Percentiles rank a stretch among this genome's conserved stretches.
Evolutionary conservation across 2,329 filamentous ascomycete genomes (phyloP).

Genomic region (Colletotrichum sublineola): DNA sequence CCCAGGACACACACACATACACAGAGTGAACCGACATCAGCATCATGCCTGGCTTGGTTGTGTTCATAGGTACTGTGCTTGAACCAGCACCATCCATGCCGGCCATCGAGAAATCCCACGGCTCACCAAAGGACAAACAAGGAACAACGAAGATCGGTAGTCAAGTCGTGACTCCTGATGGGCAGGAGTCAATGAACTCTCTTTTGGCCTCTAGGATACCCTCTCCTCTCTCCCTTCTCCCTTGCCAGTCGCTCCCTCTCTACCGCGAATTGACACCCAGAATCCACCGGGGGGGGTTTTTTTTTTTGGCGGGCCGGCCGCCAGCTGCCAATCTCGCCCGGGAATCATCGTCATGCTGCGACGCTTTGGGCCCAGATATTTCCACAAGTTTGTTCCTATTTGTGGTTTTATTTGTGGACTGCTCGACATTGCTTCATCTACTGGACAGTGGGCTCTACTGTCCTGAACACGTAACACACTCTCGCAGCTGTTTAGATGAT

Average conservation of each 20-base stretch:
- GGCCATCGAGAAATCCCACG: background rate
- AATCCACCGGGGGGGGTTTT: slow-evolving; percentile 2
- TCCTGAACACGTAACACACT: background rate
- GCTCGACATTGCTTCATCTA: slow-evolving; percentile 31
- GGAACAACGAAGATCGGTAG: slow-evolving; percentile 35
- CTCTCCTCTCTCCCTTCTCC: no score
- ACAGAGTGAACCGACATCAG: slow-evolving; percentile 2
- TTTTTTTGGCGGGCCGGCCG: slow-evolving; percentile 18
- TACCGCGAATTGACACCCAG: slow-evolving; percentile 15
- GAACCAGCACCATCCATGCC: slow-evolving; percentile 2
- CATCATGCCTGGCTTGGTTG: background rate
- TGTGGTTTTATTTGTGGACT: slow-evolving; percentile 31
- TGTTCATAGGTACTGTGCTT: background rate
- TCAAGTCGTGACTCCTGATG: slow-evolving; percentile 20
- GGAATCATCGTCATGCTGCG: background rate
- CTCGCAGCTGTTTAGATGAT: background rate
- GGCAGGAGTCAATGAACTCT: slow-evolving; percentile 37
- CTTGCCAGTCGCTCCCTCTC: background rate
- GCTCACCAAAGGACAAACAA: slow-evolving; percentile 1
- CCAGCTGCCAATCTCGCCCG: background rate
- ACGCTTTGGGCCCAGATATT: background rate
- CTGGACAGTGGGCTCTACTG: background rate
- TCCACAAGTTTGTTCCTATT: background rate
- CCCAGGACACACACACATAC: background rate
- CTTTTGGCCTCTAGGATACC: slow-evolving; percentile 17